Conservation (phyloP, 1,139 yeast species). For the Kurtzmaniella quercitrusa region DNA sequence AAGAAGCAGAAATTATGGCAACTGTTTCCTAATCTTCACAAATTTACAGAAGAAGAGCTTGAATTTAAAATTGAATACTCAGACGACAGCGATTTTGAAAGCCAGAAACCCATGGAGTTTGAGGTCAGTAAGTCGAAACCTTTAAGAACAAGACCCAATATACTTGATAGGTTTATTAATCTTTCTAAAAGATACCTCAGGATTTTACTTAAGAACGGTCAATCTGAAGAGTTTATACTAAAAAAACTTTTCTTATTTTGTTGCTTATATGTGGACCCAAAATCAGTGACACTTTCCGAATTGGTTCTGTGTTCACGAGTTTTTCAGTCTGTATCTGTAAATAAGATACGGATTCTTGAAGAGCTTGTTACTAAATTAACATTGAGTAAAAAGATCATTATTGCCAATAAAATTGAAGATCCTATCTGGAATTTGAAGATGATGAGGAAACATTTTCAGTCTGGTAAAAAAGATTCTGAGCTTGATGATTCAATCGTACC, state of each 20-base stretch:
- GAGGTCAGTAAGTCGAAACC: conserved; percentile 4
- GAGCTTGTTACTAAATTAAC: neutral
- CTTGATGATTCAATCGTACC: neutral
- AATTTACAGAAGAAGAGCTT: conserved; percentile 6
- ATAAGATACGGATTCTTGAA: conserved; percentile 2
- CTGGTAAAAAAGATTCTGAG: neutral
- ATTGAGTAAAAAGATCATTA: neutral
- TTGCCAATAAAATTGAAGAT: neutral
- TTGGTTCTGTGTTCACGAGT: conserved; percentile 13
- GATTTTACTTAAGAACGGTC: conserved; percentile 22
- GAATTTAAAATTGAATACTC: conserved; percentile 25
- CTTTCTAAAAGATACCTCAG: conserved; percentile 11
- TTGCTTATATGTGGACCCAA: conserved; percentile 14
- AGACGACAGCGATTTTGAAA: conserved; percentile 29
- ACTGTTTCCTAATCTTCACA: neutral
- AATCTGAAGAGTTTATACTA: conserved; percentile 24
- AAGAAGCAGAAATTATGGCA: neutral
- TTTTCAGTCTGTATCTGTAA: conserved; percentile 13
- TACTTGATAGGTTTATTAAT: neutral
- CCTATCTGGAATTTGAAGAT: neutral
- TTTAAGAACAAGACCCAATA: neutral
- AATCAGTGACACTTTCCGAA: conserved; percentile 9
- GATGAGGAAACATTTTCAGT: neutral
- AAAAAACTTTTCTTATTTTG: conserved; percentile 25
- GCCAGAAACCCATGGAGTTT: conserved; percentile 7